Evolutionary conservation across 2,329 filamentous ascomycete species (phyloP).

Genomic region (Xylaria sp.): DNA sequence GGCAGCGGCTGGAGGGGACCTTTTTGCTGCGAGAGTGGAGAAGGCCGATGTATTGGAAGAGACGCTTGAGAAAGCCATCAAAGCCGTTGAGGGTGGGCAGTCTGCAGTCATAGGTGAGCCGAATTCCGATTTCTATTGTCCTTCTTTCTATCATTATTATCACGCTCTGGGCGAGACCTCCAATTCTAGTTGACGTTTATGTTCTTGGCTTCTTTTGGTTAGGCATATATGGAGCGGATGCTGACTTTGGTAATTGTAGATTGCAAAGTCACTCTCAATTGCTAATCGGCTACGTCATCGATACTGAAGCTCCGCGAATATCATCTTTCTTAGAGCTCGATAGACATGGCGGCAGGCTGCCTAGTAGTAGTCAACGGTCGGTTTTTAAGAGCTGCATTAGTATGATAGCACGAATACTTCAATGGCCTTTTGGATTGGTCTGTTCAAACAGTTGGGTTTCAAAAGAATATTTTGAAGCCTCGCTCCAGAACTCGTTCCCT

Average conservation of each 20-base stretch:
- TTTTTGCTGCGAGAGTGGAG: conserved; percentile 62
- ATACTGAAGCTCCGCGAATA: background rate
- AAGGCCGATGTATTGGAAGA: conserved; percentile 59
- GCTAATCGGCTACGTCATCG: conserved; percentile 11
- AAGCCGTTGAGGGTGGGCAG: conserved; percentile 61
- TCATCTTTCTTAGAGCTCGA: background rate
- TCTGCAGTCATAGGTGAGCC: conserved; percentile 64
- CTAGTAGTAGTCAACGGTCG: background rate
- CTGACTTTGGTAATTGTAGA: conserved; percentile 31
- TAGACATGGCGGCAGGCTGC: conserved; percentile 1
- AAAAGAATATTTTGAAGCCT: background rate
- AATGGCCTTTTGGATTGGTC: background rate
- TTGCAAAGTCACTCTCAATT: conserved; percentile 37
- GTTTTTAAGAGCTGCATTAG: background rate
- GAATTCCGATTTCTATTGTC: conserved; percentile 54
- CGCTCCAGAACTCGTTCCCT: background rate
- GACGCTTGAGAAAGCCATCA: conserved; percentile 62
- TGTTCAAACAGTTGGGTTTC: background rate
- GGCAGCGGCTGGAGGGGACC: conserved; percentile 66
- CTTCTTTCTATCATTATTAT: background rate
- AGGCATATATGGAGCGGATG: background rate
- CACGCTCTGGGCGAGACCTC: background rate
- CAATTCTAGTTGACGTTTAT: background rate
- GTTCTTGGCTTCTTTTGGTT: background rate
- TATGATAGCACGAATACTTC: background rate